A percentile compares a stretch with the other conserved stretches of the same genome.
These are phyloP conservation scores for Chaetomium tenue DNA, from an alignment of 495 filamentous ascomycete genomes.

Conservation along the genomic window DNA sequence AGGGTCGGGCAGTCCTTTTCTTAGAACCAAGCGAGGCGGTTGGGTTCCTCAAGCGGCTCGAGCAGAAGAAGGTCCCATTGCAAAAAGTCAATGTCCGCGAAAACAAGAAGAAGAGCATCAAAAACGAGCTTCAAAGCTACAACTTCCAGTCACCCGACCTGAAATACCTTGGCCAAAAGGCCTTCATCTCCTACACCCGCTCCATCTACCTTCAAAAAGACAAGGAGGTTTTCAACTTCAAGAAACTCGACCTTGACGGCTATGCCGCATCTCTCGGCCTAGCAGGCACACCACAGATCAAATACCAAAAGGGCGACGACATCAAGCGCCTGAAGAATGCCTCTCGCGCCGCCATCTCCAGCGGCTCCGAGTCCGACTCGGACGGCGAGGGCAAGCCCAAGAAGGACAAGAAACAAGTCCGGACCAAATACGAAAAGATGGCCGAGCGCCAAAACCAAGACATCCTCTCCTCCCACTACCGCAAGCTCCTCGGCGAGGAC, in stretches of 20 bases:
- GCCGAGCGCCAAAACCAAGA: constrained; percentile 93
- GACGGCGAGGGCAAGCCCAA: constrained; percentile 57
- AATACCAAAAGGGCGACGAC: constrained; percentile 84
- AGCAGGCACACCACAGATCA: constrained; percentile 85
- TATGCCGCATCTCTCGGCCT: constrained; percentile 83
- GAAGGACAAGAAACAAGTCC: constrained; percentile 62
- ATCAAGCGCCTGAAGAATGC: constrained; percentile 85
- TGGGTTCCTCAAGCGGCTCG: constrained; percentile 76
- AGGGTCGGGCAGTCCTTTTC: constrained; percentile 86
- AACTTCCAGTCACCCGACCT: constrained; percentile 92
- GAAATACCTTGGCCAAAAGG: constrained; percentile 94
- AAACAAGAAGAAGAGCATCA: constrained; percentile 85
- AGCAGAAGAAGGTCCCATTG: constrained; percentile 84
- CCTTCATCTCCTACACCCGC: constrained; percentile 83
- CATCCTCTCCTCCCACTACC: constrained; percentile 88
- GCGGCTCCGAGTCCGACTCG: constrained; percentile 47
- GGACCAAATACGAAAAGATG: constrained; percentile 95
- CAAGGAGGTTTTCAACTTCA: constrained; percentile 83
- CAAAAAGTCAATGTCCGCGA: constrained; percentile 78
- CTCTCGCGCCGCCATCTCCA: constrained; percentile 58
- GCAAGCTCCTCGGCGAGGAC: constrained; percentile 74
- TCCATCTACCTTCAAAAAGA: constrained; percentile 87
- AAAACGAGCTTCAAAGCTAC: constrained; percentile 81
- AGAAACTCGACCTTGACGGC: constrained; percentile 76
- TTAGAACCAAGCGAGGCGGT: constrained; percentile 87